Percentiles rank a stretch among this genome's conserved stretches.
These are phyloP conservation scores for Clonostachys byssicola DNA, from an alignment of 2,329 filamentous ascomycete genomes.

Conservation along the genomic window DNA sequence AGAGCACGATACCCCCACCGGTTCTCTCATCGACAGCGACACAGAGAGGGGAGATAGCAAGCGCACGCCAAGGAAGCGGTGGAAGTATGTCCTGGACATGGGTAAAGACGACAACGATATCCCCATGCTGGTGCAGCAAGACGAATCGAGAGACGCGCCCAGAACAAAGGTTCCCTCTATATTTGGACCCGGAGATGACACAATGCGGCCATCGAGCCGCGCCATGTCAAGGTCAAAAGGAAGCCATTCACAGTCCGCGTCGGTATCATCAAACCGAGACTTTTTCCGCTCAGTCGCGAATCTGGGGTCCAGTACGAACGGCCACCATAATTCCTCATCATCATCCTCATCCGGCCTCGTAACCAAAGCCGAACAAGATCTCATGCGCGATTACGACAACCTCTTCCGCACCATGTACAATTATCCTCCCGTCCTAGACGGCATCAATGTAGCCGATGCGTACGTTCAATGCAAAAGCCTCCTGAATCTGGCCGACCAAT, in stretches of 20 bases:
- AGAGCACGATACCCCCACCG: constrained; percentile 24
- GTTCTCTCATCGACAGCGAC: constrained; percentile 9
- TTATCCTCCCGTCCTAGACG: constrained; percentile 76
- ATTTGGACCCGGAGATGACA: constrained; percentile 16
- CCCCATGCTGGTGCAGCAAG: constrained; percentile 84
- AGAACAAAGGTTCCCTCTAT: constrained; percentile 16
- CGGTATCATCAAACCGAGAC: constrained; percentile 32
- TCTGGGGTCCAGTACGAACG: constrained; percentile 45
- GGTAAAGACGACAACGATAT: constrained; percentile 70
- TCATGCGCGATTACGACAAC: constrained; percentile 91
- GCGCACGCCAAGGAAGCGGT: constrained; percentile 45
- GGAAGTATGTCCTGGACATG: constrained; percentile 86
- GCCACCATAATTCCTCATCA: constrained; percentile 26
- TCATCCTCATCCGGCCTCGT: constrained; percentile 30
- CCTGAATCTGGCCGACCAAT: constrained; percentile 85
- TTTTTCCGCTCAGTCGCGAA: constrained; percentile 91
- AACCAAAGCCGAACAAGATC: constrained; percentile 63
- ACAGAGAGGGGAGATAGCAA: constrained; percentile 8
- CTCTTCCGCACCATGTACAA: constrained; percentile 96
- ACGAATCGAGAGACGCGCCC: constrained; percentile 25
- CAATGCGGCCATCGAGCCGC: neutral
- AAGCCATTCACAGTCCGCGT: constrained; percentile 48
- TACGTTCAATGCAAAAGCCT: constrained; percentile 94
- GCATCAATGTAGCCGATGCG: constrained; percentile 83
- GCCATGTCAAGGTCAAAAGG: constrained; percentile 34